Evolutionary conservation across 1,284 basidiomycete genomes (phyloP).

Genomic region (Puccinia polysora): DNA sequence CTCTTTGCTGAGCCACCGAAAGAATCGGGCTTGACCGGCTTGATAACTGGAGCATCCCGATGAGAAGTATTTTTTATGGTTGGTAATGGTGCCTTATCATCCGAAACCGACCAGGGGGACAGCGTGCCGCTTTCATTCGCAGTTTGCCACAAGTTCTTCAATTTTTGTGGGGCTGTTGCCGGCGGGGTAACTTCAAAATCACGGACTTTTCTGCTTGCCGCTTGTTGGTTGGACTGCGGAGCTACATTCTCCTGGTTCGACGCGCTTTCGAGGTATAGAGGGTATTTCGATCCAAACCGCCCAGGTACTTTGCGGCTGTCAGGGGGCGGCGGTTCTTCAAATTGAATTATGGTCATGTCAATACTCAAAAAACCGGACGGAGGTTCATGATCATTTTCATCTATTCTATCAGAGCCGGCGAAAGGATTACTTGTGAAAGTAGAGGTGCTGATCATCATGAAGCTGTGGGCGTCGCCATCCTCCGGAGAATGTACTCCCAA

Average conservation of each 20-base stretch:
- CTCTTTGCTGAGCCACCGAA: not conserved
- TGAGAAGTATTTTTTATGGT: not conserved
- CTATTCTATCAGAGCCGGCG: not conserved
- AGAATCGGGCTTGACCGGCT: not conserved
- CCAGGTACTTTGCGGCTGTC: constrained; percentile 2
- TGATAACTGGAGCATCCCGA: not conserved
- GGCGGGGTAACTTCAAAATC: not conserved
- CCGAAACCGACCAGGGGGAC: not conserved
- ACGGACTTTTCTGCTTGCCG: not conserved
- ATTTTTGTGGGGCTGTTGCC: not conserved
- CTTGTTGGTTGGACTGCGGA: not conserved
- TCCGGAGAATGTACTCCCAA: not conserved
- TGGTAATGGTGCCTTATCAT: not conserved
- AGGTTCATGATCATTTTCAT: not conserved
- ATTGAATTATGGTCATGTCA: constrained; percentile 7
- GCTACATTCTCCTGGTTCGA: not conserved
- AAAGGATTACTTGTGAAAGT: not conserved
- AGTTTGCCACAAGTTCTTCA: not conserved
- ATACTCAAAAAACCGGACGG: constrained; percentile 9
- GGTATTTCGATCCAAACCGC: not conserved
- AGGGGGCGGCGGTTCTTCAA: not conserved
- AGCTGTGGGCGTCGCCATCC: not conserved
- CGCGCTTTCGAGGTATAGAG: not conserved
- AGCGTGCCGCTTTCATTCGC: not conserved
- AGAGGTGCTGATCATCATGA: constrained; percentile 9